Base-by-base conservation (phyloP, 352 stramenopile genomes). In the Pythium utonaiense region DNA sequence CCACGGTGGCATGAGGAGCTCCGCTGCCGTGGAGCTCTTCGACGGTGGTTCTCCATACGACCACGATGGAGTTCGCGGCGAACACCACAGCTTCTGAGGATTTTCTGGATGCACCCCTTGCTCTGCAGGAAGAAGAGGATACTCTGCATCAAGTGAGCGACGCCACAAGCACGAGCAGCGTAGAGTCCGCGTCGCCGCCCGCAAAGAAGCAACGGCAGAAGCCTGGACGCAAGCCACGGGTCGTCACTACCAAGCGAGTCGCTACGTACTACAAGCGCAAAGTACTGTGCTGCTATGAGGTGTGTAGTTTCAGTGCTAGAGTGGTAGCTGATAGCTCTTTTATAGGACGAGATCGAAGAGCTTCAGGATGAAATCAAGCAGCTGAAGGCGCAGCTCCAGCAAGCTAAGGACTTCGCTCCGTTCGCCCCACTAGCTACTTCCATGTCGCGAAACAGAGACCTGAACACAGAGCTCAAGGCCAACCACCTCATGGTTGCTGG, bases 181-280 rank as follows among this genome's bases (percentile, higher is more conserved):
- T 21, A 7, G 47, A 53, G 10, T 12, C 10, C 34, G 12, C 12
- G 12, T 16, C 34, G 12, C 34, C 34, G 10, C 5, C 34, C 6
- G 34, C 34, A 9, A 41, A 17, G 34, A 41, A 17, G 12, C 34
- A 9, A 9, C n/a, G 22, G 24, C n/a, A 36, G 16, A 36, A 36
- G 47, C n/a, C 27, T 12, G 14, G 41, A 4, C 41, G 9, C 41
- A 25, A 49, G 25, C 17, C 17, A n/a, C n/a, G n/a, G n/a, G n/a
- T n/a, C n/a, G 22, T 33, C n/a, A 41, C 34, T 41, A 41, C 34
- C n/a, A 41, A 41, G n/a, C 50, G 50, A 28, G 34, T 41, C n/a
- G 4, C 50, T 9, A 57, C 28, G 3, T 57, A 57, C 33, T 45
- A 57, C 31, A 36, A 36, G 31, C 31, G 48, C 27, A 55, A 55